Base-by-base conservation (phyloP, 805 yeast species). In the Saturnispora hagleri region DNA sequence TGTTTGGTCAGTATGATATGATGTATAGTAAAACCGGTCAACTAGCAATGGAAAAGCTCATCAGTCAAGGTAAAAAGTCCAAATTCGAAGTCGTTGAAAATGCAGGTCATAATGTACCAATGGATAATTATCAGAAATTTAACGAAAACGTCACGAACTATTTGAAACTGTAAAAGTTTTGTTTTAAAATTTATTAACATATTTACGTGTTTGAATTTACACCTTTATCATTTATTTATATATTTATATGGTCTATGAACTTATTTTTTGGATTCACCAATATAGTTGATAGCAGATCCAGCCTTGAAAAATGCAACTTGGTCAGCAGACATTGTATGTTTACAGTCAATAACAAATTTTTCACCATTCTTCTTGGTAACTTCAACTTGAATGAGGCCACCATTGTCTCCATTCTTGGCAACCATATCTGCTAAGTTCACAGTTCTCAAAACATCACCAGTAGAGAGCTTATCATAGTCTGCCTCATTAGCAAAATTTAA, bases 281-380 rank as follows among this genome's bases (percentile, higher is more conserved):
- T 93, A 71, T 80, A 81, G 70, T 93, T 93, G 65, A 93, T 89
- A 33, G 99, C 99, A 51, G 96, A 86, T 50, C 99, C 99, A 38
- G 97, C 97, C 69, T 83, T 89, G 81, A 93, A 93, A 73, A 91
- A 93, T 57, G 86, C 95, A 51, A 93, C 75, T 75, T 93, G 99
- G 70, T 93, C 99, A 67, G 80, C 81, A 20, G 97, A 89, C 98
- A 93, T 90, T 47, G 98, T 91, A 70, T 93, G 99, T 70, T 83
- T 89, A 61, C 93, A 80, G 58, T 79, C 75, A 57, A 93, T 81
- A 51, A 76, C 81, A 58, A 84, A 83, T 31, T 75, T 62, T 50
- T 82, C 79, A 12, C 97, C 97, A 55, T 79, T 76, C 53, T 69
- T 77, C 69, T 87, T 88, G 35, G 87, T 84, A 12, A 93, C 86